Conservation (phyloP, 257 asterid genomes). For the Striga asiatica region DNA sequence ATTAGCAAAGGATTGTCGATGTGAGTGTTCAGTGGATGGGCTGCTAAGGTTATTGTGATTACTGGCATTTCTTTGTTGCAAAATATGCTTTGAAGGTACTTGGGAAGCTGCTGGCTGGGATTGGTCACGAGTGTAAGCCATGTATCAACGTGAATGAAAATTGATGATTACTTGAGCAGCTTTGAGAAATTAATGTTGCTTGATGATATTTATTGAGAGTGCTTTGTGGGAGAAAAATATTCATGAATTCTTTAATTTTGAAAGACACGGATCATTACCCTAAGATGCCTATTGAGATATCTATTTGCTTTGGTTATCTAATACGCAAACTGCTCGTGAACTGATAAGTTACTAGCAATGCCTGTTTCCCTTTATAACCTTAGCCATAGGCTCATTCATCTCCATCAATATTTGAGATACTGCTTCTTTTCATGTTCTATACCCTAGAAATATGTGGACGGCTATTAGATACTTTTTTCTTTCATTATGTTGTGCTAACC, state of each 20-base stretch:
- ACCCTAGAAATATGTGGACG: background rate
- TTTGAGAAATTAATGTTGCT: background rate
- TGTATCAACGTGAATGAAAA: background rate
- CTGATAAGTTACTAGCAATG: background rate
- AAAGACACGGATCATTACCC: background rate
- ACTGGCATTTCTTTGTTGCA: too few species aligned
- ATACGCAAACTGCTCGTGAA: background rate
- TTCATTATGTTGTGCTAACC: background rate
- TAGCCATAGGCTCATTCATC: too few species aligned
- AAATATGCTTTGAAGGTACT: slow-evolving; percentile 1
- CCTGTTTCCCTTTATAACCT: too few species aligned
- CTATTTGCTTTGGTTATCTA: background rate
- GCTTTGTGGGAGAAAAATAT: too few species aligned
- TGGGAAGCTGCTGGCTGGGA: background rate
- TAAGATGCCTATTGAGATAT: background rate
- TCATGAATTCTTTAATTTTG: background rate
- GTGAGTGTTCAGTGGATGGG: background rate
- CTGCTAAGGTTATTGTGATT: background rate
- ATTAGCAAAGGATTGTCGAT: background rate
- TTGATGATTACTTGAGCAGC: background rate
- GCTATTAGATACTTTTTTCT: background rate
- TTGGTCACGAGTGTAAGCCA: background rate
- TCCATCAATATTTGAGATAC: too few species aligned
- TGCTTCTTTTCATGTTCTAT: background rate
- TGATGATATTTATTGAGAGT: background rate